These are phyloP conservation scores for Cylindrodendrum hubeiense DNA, from an alignment of 2,329 filamentous ascomycete species.

Conservation along the genomic window DNA sequence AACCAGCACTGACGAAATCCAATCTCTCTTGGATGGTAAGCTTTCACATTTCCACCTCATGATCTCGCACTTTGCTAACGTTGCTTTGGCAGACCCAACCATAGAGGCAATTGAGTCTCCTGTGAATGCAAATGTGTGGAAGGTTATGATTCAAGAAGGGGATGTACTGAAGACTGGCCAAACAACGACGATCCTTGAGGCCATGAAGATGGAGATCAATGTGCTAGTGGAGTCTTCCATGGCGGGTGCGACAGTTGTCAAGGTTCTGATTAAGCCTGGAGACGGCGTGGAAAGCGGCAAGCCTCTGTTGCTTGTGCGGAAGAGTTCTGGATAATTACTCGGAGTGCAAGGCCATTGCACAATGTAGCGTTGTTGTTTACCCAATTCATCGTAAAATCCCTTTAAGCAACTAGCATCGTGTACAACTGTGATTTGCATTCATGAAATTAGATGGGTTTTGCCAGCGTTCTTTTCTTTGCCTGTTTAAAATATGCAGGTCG, in stretches of 20 bases:
- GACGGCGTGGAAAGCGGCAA: slow-evolving; percentile 26
- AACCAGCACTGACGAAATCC: slow-evolving; percentile 21
- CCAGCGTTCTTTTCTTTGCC: no score
- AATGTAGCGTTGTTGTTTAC: neutral
- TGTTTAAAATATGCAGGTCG: no score
- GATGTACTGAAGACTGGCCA: slow-evolving; percentile 45
- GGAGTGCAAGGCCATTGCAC: neutral
- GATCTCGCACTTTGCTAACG: slow-evolving; percentile 4
- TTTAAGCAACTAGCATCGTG: no score
- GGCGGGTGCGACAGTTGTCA: slow-evolving; percentile 13
- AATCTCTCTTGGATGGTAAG: slow-evolving; percentile 24
- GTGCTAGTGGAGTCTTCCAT: slow-evolving; percentile 17
- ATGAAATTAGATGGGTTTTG: no score
- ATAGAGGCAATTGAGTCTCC: slow-evolving; percentile 25
- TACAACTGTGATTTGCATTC: no score
- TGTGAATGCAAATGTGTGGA: slow-evolving; percentile 64
- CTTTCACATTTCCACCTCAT: neutral
- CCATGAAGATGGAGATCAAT: slow-evolving; percentile 69
- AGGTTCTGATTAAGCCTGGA: slow-evolving; percentile 21
- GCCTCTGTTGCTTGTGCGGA: slow-evolving; percentile 18
- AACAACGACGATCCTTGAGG: slow-evolving; percentile 61
- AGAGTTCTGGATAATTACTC: neutral
- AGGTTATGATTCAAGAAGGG: slow-evolving; percentile 58
- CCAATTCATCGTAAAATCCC: neutral
- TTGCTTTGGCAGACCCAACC: slow-evolving; percentile 17